Evolutionary conservation across 495 filamentous ascomycete genomes (phyloP).

Genomic region (Astrocystis sublimbata): DNA sequence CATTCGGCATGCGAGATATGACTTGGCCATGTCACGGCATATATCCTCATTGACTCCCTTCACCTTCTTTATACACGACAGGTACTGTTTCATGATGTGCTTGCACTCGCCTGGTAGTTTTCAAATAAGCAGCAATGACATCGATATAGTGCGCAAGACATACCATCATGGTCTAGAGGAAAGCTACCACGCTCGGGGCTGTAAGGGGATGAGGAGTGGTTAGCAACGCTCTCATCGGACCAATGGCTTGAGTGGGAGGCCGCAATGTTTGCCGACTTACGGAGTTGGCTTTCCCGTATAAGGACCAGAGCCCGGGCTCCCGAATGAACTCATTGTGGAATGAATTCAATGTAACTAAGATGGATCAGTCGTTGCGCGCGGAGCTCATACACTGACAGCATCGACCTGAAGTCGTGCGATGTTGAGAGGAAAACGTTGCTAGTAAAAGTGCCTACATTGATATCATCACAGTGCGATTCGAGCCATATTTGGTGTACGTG

Average conservation of each 20-base stretch:
- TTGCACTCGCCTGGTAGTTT: conserved; percentile 80
- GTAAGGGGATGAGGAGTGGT: conserved; percentile 4
- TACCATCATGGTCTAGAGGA: conserved; percentile 93
- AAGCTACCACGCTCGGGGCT: conserved; percentile 93
- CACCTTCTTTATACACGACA: conserved; percentile 78
- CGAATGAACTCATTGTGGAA: conserved; percentile 62
- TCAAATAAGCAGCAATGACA: background rate
- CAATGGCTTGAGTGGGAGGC: background rate
- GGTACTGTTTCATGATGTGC: conserved; percentile 76
- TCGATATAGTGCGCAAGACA: conserved; percentile 11
- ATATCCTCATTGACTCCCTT: conserved; percentile 82
- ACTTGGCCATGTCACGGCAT: conserved; percentile 82
- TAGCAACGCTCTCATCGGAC: conserved; percentile 6
- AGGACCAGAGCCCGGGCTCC: conserved; percentile 72
- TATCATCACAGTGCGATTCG: too few species aligned
- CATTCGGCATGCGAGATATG: conserved; percentile 90
- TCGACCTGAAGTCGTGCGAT: too few species aligned
- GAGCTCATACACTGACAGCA: too few species aligned
- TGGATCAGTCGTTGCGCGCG: too few species aligned
- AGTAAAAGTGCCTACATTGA: too few species aligned
- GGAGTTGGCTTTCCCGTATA: conserved; percentile 72
- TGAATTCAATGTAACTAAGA: background rate
- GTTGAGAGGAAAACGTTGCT: too few species aligned
- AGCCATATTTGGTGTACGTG: too few species aligned
- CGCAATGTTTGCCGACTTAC: conserved; percentile 50